phyloP scores from a whole-genome alignment of 1,139 yeast genomes.

The Starmera stellimalicola region DNA sequence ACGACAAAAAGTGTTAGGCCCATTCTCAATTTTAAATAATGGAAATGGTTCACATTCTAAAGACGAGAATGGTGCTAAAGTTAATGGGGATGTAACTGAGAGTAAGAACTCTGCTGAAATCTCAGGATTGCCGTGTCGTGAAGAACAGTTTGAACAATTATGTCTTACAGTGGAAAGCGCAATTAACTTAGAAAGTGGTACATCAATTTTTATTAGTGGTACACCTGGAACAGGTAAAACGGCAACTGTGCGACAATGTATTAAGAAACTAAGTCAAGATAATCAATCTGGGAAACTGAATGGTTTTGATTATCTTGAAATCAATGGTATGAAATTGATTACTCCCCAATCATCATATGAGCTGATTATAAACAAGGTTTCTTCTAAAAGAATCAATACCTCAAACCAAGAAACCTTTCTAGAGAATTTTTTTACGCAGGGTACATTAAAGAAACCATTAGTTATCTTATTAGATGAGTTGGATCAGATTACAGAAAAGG shows the following conservation, averaged over 20 bases:
- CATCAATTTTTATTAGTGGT: conserved; percentile 87
- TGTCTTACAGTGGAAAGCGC: conserved; percentile 70
- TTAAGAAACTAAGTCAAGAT: conserved; percentile 49
- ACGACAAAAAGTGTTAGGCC: neutral
- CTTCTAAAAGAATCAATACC: conserved; percentile 54
- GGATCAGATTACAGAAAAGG: conserved; percentile 82
- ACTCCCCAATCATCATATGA: conserved; percentile 87
- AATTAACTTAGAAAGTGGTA: conserved; percentile 62
- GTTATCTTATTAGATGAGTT: conserved; percentile 85
- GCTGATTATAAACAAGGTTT: conserved; percentile 65
- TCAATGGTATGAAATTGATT: conserved; percentile 81
- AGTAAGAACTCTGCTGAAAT: conserved; percentile 8
- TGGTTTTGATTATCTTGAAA: conserved; percentile 67
- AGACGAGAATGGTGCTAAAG: too few relatives aligned
- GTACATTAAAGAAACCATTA: conserved; percentile 32
- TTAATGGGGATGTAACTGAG: too few relatives aligned
- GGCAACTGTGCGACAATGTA: conserved; percentile 82
- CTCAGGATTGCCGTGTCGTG: conserved; percentile 68
- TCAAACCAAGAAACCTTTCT: conserved; percentile 51
- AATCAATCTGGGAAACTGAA: conserved; percentile 38
- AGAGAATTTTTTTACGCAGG: conserved; percentile 39
- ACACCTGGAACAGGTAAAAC: conserved; percentile 99
- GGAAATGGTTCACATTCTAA: too few relatives aligned
- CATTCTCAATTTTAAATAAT: too few relatives aligned
- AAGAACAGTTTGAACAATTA: conserved; percentile 70